Evolutionary conservation across 768 basidiomycete genomes (phyloP).

Genomic region (Russula brevipes): DNA sequence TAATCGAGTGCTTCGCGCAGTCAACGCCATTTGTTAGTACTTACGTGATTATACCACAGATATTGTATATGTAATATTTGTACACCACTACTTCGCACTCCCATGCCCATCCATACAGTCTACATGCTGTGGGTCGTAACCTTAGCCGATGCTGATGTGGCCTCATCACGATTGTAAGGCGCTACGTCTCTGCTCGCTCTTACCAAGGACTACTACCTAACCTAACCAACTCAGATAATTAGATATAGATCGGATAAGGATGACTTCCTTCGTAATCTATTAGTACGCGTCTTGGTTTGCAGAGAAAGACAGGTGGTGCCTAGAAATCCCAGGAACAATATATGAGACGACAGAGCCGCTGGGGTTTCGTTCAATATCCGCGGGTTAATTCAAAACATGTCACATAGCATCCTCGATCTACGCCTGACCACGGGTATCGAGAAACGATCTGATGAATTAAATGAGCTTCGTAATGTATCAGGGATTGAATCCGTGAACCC

Average conservation of each 20-base stretch:
- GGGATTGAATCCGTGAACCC: background rate
- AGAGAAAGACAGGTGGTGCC: background rate
- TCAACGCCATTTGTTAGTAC: slow-evolving; percentile 4
- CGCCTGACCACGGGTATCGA: background rate
- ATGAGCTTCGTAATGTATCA: background rate
- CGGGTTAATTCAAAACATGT: slow-evolving; percentile 1
- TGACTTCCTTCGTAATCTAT: background rate
- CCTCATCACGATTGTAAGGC: background rate
- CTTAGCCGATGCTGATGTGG: background rate
- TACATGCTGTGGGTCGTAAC: background rate
- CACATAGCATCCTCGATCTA: background rate
- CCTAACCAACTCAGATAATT: background rate
- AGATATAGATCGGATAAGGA: background rate
- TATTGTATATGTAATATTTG: slow-evolving; percentile 13
- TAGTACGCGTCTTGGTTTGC: background rate
- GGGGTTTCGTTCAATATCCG: slow-evolving; percentile 6
- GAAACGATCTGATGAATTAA: background rate
- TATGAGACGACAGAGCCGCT: slow-evolving; percentile 1
- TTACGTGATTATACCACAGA: slow-evolving; percentile 20
- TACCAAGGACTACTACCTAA: too few relatives aligned
- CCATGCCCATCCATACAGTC: background rate
- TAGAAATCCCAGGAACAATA: background rate
- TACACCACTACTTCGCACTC: slow-evolving; percentile 14
- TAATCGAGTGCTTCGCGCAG: background rate
- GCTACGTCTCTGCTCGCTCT: background rate